Evolutionary conservation across 2,329 filamentous ascomycete species (phyloP), one percentile per base, ranked within the genome.

Genomic region (Arthrobotrys megalospora): DNA sequence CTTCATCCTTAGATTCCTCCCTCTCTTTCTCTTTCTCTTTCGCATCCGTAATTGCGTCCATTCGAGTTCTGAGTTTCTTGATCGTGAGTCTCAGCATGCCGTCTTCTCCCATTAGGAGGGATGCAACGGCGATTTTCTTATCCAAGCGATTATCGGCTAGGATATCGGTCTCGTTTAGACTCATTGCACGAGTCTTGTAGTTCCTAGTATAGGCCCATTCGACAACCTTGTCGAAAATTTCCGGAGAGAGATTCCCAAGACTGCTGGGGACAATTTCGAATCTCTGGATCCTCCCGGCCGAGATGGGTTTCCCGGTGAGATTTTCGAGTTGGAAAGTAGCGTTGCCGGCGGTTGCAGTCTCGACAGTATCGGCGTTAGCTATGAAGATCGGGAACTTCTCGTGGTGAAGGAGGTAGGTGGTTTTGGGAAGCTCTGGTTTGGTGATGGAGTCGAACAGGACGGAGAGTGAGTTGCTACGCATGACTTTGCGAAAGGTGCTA

Each of bases 361-460:
- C 24, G 10, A 48, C 19, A 14, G 38, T 32, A 48, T 45, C 60
- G 1, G 28, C 41, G 14, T 64, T 48, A 21, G 45, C 60, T 1
- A 64, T 48, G 24, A 75, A 62, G 32, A 16, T 38, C 6, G 32
- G 43, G 34, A 75, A 67, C 19, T 47, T 60, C 5, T 45, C 52
- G n/a, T 55, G 19, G 24, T 75, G 62, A n/a, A 75, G 47, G 12
- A 75, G 70, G n/a, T 50, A 75, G 0, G 52, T 67, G n/a, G 67
- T 45, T n/a, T 32, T 52, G 10, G 32, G 41, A 19, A 65, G 41
- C 3, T 58, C 19, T 2, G 58, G 36, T 8, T 65, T 55, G 32
- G 28, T 43, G 6, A 67, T 21, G 3, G 45, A 14, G n/a, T 63
- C 63, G 19, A 66, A 24, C 6, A 67, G 62, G 10, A n/a, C 5